Conservation (phyloP, 768 basidiomycete species). For the Boletus rufocinnamomeus region DNA sequence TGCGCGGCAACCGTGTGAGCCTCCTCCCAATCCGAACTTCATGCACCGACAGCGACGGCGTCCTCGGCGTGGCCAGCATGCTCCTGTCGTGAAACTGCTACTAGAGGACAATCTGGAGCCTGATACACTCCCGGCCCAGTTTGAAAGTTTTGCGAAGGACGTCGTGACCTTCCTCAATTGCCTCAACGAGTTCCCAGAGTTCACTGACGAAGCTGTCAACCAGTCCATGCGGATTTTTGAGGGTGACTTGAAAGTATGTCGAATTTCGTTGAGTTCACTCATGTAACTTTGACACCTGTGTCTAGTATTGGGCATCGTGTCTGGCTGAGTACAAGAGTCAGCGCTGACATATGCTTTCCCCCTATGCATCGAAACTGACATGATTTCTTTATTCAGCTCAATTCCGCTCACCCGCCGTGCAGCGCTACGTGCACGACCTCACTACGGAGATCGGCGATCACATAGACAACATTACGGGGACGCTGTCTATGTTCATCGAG, state of each 20-base stretch:
- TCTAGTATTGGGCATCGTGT: constrained; percentile 57
- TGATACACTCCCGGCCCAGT: constrained; percentile 49
- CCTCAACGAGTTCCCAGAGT: constrained; percentile 59
- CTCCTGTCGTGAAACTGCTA: constrained; percentile 39
- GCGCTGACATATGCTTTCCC: constrained; percentile 1
- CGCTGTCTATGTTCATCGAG: constrained; percentile 54
- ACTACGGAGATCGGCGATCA: constrained; percentile 54
- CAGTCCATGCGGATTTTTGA: constrained; percentile 51
- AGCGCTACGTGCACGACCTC: constrained; percentile 57
- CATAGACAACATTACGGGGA: constrained; percentile 51
- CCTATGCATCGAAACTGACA: constrained; percentile 9
- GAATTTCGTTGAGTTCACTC: constrained; percentile 1
- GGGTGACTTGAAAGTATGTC: constrained; percentile 48
- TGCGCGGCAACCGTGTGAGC: too few relatives aligned
- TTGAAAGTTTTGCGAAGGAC: constrained; percentile 49
- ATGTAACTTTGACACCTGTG: constrained; percentile 12
- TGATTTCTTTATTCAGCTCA: constrained; percentile 38
- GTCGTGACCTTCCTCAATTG: constrained; percentile 54
- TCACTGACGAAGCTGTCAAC: constrained; percentile 53
- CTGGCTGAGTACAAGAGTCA: constrained; percentile 48
- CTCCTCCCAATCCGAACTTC: too few relatives aligned
- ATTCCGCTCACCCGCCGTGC: constrained; percentile 53
- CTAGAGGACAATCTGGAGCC: constrained; percentile 47
- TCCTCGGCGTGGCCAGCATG: constrained; percentile 37
- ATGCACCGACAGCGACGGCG: constrained; percentile 32